Evolutionary conservation across 148 eudicot species (phyloP).

Genomic region (Spergularia bocconei): DNA sequence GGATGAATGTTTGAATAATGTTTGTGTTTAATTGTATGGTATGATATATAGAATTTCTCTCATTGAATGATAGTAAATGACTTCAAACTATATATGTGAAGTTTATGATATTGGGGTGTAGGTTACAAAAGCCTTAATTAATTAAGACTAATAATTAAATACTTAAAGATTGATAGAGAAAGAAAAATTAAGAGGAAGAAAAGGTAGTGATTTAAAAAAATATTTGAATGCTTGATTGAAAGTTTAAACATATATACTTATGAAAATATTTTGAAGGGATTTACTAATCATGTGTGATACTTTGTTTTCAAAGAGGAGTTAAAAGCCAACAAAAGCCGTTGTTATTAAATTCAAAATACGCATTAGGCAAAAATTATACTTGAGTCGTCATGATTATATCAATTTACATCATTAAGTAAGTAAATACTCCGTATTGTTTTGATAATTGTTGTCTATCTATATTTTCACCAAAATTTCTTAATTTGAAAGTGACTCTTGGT

Average conservation of each 20-base stretch:
- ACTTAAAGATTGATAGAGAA: constrained; percentile 17
- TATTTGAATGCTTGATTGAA: constrained; percentile 16
- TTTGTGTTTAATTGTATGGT: background rate
- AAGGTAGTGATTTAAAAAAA: constrained; percentile 13
- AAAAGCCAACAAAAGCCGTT: background rate
- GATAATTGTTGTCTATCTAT: background rate
- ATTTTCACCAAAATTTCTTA: background rate
- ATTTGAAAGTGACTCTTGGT: background rate
- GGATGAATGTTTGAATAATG: constrained; percentile 2
- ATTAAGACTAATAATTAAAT: constrained; percentile 11
- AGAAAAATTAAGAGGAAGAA: constrained; percentile 13
- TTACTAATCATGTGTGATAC: constrained; percentile 14
- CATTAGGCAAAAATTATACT: background rate
- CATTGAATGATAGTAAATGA: constrained; percentile 22
- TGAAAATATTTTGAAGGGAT: constrained; percentile 7
- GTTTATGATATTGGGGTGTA: constrained; percentile 20
- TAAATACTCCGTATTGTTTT: too few relatives aligned
- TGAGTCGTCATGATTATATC: background rate
- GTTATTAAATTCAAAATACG: background rate
- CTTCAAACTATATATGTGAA: constrained; percentile 21
- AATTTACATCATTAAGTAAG: too few relatives aligned
- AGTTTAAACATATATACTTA: background rate
- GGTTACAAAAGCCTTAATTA: constrained; percentile 19
- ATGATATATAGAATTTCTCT: constrained; percentile 4
- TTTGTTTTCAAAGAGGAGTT: constrained; percentile 9